Percentiles rank a stretch among this genome's conserved stretches.
phyloP scores from a whole-genome alignment of 1,139 yeast genomes.

The Magnusiomyces suaveolens region DNA sequence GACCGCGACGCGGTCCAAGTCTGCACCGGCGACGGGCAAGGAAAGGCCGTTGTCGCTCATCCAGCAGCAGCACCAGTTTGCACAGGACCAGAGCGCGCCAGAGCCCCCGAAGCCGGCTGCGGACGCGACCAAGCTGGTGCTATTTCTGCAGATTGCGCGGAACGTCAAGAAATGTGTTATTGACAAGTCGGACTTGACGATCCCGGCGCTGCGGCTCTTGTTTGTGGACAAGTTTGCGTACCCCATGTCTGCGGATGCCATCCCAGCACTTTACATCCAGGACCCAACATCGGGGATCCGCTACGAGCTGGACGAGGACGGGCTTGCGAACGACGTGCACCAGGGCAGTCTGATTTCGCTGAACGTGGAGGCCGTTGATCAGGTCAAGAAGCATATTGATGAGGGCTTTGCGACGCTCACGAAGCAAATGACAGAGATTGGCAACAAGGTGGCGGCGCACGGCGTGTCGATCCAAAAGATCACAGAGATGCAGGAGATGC shows the following conservation, averaged over 20 bases:
- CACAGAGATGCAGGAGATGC: slow-evolving; percentile 8
- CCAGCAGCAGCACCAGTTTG: background rate
- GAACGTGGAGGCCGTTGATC: slow-evolving; percentile 35
- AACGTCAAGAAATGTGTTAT: slow-evolving; percentile 53
- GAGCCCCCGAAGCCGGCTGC: background rate
- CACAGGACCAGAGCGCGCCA: slow-evolving; percentile 3
- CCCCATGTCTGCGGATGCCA: slow-evolving; percentile 41
- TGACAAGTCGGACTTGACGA: slow-evolving; percentile 41
- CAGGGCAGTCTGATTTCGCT: slow-evolving; percentile 54
- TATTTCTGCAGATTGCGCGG: slow-evolving; percentile 51
- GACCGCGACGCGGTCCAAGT: background rate
- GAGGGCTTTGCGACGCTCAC: slow-evolving; percentile 28
- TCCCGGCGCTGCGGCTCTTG: slow-evolving; percentile 57
- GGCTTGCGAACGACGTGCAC: slow-evolving; percentile 44
- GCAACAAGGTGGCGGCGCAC: slow-evolving; percentile 32
- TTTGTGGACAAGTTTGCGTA: slow-evolving; percentile 85
- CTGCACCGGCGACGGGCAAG: background rate
- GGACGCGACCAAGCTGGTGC: slow-evolving; percentile 19
- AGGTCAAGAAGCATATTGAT: slow-evolving; percentile 28
- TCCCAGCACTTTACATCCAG: slow-evolving; percentile 73
- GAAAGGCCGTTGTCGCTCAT: slow-evolving; percentile 2
- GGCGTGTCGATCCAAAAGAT: slow-evolving; percentile 23
- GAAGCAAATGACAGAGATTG: slow-evolving; percentile 31
- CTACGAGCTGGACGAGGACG: slow-evolving; percentile 72
- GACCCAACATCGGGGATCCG: slow-evolving; percentile 52